Conservation (phyloP, 2,329 filamentous ascomycete species). For the Sporothrix pallida region DNA sequence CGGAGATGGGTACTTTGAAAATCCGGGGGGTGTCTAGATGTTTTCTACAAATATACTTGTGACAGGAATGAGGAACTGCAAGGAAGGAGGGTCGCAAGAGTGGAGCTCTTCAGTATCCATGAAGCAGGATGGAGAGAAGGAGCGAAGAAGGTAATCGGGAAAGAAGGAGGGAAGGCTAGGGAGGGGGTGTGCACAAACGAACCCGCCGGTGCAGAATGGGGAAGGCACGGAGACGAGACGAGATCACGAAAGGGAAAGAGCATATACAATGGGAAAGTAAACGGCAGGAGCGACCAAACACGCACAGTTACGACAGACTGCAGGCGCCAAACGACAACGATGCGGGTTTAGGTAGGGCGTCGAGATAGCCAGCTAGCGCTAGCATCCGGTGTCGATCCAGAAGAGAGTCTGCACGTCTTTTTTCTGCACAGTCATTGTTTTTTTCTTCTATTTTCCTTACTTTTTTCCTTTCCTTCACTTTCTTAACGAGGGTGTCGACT, state of each 20-base stretch:
- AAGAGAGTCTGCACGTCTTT: background rate
- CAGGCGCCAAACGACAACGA: background rate
- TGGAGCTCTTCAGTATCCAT: conserved; percentile 1
- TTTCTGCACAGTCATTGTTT: background rate
- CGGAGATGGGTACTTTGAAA: conserved; percentile 16
- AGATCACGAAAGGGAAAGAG: conserved; percentile 22
- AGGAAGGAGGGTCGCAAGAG: background rate
- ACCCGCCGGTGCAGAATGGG: background rate
- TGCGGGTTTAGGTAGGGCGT: background rate
- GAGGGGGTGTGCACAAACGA: conserved; percentile 13
- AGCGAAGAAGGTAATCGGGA: conserved; percentile 14
- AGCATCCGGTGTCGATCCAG: conserved; percentile 6
- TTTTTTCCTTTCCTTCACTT: background rate
- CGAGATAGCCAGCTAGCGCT: background rate
- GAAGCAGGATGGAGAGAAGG: conserved; percentile 17
- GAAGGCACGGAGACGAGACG: conserved; percentile 10
- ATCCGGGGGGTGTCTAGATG: conserved; percentile 26
- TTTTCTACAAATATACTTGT: conserved; percentile 18
- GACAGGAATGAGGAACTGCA: background rate
- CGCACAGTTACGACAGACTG: conserved; percentile 10
- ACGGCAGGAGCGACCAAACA: conserved; percentile 6
- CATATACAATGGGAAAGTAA: background rate
- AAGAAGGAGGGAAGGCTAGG: conserved; percentile 2
- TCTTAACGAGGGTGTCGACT: background rate
- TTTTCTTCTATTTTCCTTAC: background rate